A percentile compares a stretch with the other conserved stretches of the same genome.
These are phyloP conservation scores for Sanguinoderma infundibulare DNA, from an alignment of 1,284 basidiomycete species.

Conservation along the genomic window DNA sequence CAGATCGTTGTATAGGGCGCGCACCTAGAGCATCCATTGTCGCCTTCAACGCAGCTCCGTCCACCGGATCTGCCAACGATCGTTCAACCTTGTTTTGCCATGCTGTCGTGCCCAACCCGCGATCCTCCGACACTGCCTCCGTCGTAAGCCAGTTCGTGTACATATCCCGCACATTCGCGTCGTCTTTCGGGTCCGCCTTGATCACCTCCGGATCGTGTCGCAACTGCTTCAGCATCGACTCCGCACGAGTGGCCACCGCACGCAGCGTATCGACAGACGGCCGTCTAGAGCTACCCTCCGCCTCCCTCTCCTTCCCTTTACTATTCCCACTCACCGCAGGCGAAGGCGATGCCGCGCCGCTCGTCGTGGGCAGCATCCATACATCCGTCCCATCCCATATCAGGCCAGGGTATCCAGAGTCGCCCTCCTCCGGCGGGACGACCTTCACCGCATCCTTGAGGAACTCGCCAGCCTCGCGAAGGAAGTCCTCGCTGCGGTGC, in stretches of 20 bases:
- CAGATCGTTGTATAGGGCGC: constrained; percentile 21
- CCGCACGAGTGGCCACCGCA: constrained; percentile 75
- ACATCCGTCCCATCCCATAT: constrained; percentile 86
- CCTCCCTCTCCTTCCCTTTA: constrained; percentile 44
- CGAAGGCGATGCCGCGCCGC: constrained; percentile 23
- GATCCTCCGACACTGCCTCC: constrained; percentile 55
- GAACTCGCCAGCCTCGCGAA: constrained; percentile 77
- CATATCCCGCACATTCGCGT: constrained; percentile 56
- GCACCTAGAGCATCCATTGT: constrained; percentile 67
- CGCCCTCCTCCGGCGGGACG: constrained; percentile 74
- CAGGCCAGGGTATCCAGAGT: constrained; percentile 44
- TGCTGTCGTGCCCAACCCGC: constrained; percentile 57
- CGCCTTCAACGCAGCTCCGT: constrained; percentile 62
- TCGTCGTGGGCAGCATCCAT: constrained; percentile 66
- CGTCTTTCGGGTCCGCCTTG: constrained; percentile 75
- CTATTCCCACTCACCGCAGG: constrained; percentile 39
- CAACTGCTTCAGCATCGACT: constrained; percentile 76
- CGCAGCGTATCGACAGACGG: constrained; percentile 48
- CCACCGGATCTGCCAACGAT: constrained; percentile 52
- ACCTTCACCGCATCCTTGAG: constrained; percentile 88
- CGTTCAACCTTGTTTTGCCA: constrained; percentile 59
- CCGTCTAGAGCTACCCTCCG: constrained; percentile 28
- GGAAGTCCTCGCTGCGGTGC: constrained; percentile 74
- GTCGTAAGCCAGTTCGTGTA: constrained; percentile 66
- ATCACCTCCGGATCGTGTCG: constrained; percentile 79